Evolutionary conservation across 208 protist species (phyloP).

Genomic region (Acanthamoeba divionensis): DNA sequence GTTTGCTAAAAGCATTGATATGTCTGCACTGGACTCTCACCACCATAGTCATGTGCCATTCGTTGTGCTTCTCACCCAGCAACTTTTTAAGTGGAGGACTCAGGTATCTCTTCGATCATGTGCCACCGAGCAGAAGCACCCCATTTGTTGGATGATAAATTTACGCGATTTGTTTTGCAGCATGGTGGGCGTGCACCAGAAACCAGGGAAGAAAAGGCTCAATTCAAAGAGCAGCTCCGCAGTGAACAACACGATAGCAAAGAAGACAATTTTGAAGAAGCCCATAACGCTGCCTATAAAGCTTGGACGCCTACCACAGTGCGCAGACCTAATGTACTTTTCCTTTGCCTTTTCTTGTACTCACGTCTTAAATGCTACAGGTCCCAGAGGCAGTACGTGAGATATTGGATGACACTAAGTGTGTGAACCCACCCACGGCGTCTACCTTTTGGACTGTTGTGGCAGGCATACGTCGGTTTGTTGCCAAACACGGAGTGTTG

Average conservation of each 20-base stretch:
- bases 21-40: conserved; percentile 69
- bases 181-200: conserved; percentile 64
- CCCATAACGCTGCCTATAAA: conserved; percentile 57
- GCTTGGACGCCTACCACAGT: conserved; percentile 3
- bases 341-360: neutral
- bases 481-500: conserved; percentile 69
- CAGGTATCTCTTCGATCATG: too few species aligned
- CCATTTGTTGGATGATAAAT: neutral
- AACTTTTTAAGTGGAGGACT: conserved; percentile 72
- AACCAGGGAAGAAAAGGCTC: conserved; percentile 68
- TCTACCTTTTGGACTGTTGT: conserved; percentile 77
- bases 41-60: conserved; percentile 87
- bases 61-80: conserved; percentile 83
- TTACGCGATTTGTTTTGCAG: neutral
- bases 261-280: conserved; percentile 74
- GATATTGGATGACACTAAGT: conserved; percentile 70
- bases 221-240: conserved; percentile 69
- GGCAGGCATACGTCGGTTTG: conserved; percentile 72
- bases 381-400: conserved; percentile 58
- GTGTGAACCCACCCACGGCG: neutral
- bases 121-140: conserved; percentile 3
- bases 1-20: conserved; percentile 74
- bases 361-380: conserved; percentile 13
- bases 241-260: neutral
- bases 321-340: neutral